Percentiles rank a stretch among this genome's conserved stretches.
These are phyloP conservation scores for Rhizopogon salebrosus DNA, from an alignment of 768 basidiomycete species.

Conservation along the genomic window DNA sequence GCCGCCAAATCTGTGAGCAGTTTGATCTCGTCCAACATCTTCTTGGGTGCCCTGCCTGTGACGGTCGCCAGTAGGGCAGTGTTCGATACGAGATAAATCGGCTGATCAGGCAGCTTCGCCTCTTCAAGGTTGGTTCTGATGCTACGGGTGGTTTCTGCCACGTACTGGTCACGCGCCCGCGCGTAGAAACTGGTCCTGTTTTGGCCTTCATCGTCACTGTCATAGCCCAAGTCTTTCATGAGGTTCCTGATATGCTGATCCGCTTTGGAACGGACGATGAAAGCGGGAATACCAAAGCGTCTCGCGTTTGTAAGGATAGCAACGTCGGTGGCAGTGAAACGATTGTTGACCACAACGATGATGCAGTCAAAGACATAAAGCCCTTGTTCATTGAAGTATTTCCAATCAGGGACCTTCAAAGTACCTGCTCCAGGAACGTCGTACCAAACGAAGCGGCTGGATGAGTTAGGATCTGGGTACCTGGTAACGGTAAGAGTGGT, in stretches of 20 bases:
- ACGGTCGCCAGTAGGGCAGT: conserved; percentile 5
- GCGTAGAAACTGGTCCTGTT: conserved; percentile 1
- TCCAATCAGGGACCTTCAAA: conserved; percentile 16
- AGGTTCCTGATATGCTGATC: conserved; percentile 25
- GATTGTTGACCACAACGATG: conserved; percentile 19
- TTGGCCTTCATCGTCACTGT: conserved; percentile 11
- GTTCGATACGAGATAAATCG: conserved; percentile 13
- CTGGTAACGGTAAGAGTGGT: conserved; percentile 16
- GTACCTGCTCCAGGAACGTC: conserved; percentile 28
- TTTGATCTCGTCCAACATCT: conserved; percentile 1
- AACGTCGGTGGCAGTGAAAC: conserved; percentile 21
- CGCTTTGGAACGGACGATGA: conserved; percentile 31
- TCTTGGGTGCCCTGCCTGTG: background rate
- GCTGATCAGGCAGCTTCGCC: conserved; percentile 11
- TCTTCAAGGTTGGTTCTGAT: conserved; percentile 6
- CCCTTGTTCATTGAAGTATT: conserved; percentile 25
- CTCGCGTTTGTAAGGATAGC: conserved; percentile 20
- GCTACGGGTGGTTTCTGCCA: conserved; percentile 4
- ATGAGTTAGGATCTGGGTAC: conserved; percentile 15
- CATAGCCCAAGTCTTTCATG: conserved; percentile 20
- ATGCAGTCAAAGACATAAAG: conserved; percentile 24
- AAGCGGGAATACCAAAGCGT: conserved; percentile 19
- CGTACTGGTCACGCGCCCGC: conserved; percentile 4
- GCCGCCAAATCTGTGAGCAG: conserved; percentile 4
- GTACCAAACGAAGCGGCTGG: conserved; percentile 19